A percentile compares a stretch with the other conserved stretches of the same genome.
Evolutionary conservation across 2,329 filamentous ascomycete genomes (phyloP).

Genomic region (Aspergillus sp.): DNA sequence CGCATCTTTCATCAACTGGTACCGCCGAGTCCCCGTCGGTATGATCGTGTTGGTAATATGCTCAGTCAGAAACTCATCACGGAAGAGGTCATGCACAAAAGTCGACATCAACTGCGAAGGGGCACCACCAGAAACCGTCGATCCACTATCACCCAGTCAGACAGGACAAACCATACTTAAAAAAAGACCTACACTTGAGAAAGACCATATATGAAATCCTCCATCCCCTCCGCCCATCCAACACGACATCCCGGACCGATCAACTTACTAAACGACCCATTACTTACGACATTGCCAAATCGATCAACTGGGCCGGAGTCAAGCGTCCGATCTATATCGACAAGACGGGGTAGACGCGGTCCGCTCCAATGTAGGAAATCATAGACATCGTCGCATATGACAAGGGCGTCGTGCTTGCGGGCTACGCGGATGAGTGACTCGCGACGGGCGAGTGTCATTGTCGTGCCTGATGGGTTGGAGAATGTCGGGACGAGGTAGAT

Average conservation of each 20-base stretch:
- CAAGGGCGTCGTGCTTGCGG: constrained; percentile 71
- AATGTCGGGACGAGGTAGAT: constrained; percentile 88
- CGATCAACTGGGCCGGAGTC: constrained; percentile 55
- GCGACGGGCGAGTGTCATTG: constrained; percentile 67
- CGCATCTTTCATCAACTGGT: constrained; percentile 52
- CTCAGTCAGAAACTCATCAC: constrained; percentile 46
- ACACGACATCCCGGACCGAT: constrained; percentile 74
- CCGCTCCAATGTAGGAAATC: constrained; percentile 79
- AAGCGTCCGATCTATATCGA: constrained; percentile 70
- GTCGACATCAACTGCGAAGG: constrained; percentile 57
- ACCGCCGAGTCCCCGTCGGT: constrained; percentile 52
- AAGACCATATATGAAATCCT: constrained; percentile 56
- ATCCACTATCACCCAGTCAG: constrained; percentile 40
- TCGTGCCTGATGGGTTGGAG: constrained; percentile 80
- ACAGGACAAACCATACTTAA: background rate
- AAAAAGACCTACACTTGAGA: constrained; percentile 50
- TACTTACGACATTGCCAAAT: constrained; percentile 79
- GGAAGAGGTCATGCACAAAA: constrained; percentile 52
- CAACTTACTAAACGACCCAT: constrained; percentile 88
- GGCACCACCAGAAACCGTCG: constrained; percentile 54
- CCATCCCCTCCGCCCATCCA: constrained; percentile 79
- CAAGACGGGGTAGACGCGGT: constrained; percentile 60
- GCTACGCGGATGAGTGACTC: constrained; percentile 69
- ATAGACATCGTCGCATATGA: constrained; percentile 89
- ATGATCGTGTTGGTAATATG: constrained; percentile 52